Evolutionary conservation across 2,329 filamentous ascomycete species (phyloP), one percentile per base, ranked within the genome.

Genomic region (Phaeosphaeriaceae sp.): DNA sequence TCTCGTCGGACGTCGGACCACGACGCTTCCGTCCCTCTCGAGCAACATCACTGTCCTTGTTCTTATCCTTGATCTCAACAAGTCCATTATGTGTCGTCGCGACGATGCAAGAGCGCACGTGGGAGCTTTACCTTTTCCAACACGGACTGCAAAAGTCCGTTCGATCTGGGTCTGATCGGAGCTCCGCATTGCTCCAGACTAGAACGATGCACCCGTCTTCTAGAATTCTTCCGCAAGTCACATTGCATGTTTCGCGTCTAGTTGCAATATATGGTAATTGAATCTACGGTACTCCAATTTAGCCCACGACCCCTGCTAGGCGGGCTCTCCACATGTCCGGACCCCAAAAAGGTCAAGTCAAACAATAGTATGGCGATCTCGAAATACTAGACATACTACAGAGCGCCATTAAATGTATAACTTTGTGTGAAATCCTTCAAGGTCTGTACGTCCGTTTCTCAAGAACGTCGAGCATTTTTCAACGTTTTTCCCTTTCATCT

Each of bases 211-310:
- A 30, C 23, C 28, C 19, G 35, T 46, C 35, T 47, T 66, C 58
- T 46, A 50, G n/a, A 66, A 59, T 65, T 64, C 53, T 68, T 70
- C 68, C 67, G 61, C 61, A 55, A 58, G 52, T 43, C 19, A 61
- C 62, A 49, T 42, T 51, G 55, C 19, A 48, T 47, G 30, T 21
- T 32, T 58, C 42, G 44, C 56, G 56, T 63, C 40, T 52, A 51
- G 19, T 32, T 47, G 47, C 55, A 62, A 64, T 66, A 48, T 69
- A 61, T 69, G 62, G 63, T 55, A 60, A 66, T 61, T 59, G 43
- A 59, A 63, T 42, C 26, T 47, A 58, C 61, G 67, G 66, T 59
- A 63, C 67, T 61, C 65, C 66, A 68, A 70, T 73, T 48, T 67
- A 74, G 64, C 67, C 50, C 69, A 63, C 60, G 61, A 70, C 64